These are phyloP conservation scores for Lipomyces spencermartinsiae DNA, from an alignment of 805 yeast species.

Conservation along the genomic window DNA sequence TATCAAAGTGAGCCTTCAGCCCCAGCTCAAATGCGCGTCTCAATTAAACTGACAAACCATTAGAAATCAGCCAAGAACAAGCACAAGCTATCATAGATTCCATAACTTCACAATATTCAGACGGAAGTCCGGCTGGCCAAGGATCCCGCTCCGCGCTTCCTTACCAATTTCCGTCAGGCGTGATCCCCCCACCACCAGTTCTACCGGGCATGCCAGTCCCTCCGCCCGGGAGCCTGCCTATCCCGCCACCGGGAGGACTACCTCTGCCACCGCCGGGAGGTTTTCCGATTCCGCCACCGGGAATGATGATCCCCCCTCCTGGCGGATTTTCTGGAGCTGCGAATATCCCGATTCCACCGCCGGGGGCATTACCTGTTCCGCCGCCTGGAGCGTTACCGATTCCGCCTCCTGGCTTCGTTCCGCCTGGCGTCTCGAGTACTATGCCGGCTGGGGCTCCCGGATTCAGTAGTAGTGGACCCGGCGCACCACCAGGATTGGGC, in stretches of 20 bases:
- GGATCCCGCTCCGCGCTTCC: slow-evolving; percentile 11
- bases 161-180: slow-evolving; percentile 28
- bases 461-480: neutral
- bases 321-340: slow-evolving; percentile 12
- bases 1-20: slow-evolving; percentile 56
- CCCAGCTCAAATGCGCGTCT: neutral
- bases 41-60: neutral
- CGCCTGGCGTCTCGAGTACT: neutral
- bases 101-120: slow-evolving; percentile 25
- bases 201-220: slow-evolving; percentile 21
- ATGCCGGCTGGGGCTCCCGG: slow-evolving; percentile 14
- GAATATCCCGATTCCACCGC: slow-evolving; percentile 4
- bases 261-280: slow-evolving; percentile 12
- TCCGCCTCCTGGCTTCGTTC: slow-evolving; percentile 21
- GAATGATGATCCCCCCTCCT: slow-evolving; percentile 14
- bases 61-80: slow-evolving; percentile 37
- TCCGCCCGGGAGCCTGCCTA: slow-evolving; percentile 20
- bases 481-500: neutral
- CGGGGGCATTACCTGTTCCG: slow-evolving; percentile 6
- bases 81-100: slow-evolving; percentile 37
- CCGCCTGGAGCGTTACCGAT: slow-evolving; percentile 19
- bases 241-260: slow-evolving; percentile 13
- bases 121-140: slow-evolving; percentile 19
- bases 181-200: slow-evolving; percentile 15
- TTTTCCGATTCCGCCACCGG: slow-evolving; percentile 30